Evolutionary conservation across 1,284 basidiomycete genomes (phyloP), one percentile per base, ranked within the genome.

Genomic region (Moesziomyces aphidis): DNA sequence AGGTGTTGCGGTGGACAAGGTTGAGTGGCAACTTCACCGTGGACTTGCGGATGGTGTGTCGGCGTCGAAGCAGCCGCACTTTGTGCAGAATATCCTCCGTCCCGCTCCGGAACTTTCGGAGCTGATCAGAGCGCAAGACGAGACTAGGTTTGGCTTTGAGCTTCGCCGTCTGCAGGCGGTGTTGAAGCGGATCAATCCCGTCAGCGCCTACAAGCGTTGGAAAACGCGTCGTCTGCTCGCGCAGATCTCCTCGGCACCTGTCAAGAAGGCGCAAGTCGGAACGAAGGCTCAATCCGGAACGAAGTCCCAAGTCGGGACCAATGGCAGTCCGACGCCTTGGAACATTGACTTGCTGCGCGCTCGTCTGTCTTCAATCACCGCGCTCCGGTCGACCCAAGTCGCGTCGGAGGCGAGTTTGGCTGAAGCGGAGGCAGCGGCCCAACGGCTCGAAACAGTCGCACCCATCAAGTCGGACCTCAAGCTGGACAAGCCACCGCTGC

Each of bases 1-100:
- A n/a, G 31, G 48, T 21, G 6, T 44, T 3, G n/a, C 22, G 4
- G 19, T 56, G 23, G 49, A 49, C 24, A 43, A 48, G 23, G 21
- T 61, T 2, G 65, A 68, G 17, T 50, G 43, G 65, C 17, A 45
- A 7, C 26, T 68, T 8, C 55, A 61, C 19, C 45, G 45, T 5
- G 65, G 65, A 2, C 55, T 68, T 21, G 43, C 17, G 11, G 23
- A 50, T 5, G 65, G 65, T 0, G 47, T 50, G 15, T 21, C 22
- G 10, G 55, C 61, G n/a, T 23, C 59, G 11, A 24, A 67, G 22
- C 19, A 26, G 10, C 28, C 36, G 28, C 24, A 15, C 15, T 67
- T 67, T 19, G 39, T 36, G 2, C 36, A 31, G 1, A 28, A 39
- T 0, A 31, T 53, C 5, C n/a, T 66, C 2, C 54, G 36, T 21